These are phyloP conservation scores for Purpureocillium takamizusanense DNA, from an alignment of 2,329 filamentous ascomycete species.

Conservation along the genomic window DNA sequence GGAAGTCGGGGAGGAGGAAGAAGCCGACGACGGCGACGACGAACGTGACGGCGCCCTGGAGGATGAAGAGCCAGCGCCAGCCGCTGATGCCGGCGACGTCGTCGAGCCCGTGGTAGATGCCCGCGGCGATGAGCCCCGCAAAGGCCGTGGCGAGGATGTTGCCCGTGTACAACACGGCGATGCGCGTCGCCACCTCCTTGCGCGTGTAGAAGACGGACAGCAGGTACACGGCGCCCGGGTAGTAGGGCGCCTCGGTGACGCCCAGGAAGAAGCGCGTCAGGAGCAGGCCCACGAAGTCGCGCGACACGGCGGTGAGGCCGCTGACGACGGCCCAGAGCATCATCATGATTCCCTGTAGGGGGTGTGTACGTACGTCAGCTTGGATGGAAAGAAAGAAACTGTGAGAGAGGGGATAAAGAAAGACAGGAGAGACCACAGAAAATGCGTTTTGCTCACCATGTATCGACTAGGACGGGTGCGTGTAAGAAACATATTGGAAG, in stretches of 20 bases:
- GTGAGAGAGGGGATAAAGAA: no score
- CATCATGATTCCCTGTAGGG: conserved; percentile 15
- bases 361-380: conserved; percentile 5
- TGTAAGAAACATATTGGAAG: conserved; percentile 29
- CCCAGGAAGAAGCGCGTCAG: conserved; percentile 30
- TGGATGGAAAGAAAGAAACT: no score
- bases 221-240: conserved; percentile 25
- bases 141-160: conserved; percentile 27
- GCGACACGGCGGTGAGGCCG: conserved; percentile 29
- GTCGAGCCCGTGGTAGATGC: conserved; percentile 24
- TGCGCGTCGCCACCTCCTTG: conserved; percentile 33
- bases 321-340: conserved; percentile 29
- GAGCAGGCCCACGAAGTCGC: conserved; percentile 31
- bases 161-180: conserved; percentile 35
- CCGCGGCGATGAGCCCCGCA: conserved; percentile 33
- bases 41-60: conserved; percentile 19
- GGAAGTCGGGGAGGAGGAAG: conserved; percentile 21
- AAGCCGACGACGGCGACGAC: conserved; percentile 13
- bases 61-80: conserved; percentile 24
- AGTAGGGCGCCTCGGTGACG: conserved; percentile 30
- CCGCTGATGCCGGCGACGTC: conserved; percentile 15
- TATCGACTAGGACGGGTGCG: conserved; percentile 33
- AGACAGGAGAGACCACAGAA: no score
- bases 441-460: conserved; percentile 14
- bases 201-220: conserved; percentile 46